Conservation (phyloP, 2,329 filamentous ascomycete genomes). For the Cordyceps farinosa region DNA sequence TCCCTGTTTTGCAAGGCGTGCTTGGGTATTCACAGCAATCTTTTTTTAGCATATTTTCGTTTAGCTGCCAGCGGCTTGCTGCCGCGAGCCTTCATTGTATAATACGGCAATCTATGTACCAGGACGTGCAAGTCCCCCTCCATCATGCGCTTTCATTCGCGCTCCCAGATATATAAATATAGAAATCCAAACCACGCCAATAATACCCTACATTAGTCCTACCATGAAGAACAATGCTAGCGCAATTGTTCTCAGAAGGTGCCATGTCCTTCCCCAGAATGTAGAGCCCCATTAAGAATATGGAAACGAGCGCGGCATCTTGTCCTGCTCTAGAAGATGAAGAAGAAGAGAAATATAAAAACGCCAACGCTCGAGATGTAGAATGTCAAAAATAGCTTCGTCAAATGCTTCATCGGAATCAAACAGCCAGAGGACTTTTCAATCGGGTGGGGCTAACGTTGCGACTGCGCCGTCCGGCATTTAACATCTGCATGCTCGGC, state of each 20-base stretch:
- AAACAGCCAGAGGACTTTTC: constrained; percentile 52
- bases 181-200: constrained; percentile 1
- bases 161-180: constrained; percentile 5
- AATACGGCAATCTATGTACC: constrained; percentile 10
- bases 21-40: not conserved
- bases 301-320: not conserved
- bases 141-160: not conserved
- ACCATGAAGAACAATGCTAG: not conserved
- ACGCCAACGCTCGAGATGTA: constrained; percentile 9
- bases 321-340: not conserved
- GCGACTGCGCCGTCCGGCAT: constrained; percentile 55
- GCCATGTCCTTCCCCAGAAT: not conserved
- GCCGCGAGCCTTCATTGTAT: not conserved
- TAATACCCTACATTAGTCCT: not conserved
- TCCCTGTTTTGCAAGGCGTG: not conserved
- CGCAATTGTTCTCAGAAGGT: not conserved
- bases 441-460: constrained; percentile 55
- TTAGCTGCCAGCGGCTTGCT: not conserved
- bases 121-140: not conserved
- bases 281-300: constrained; percentile 5
- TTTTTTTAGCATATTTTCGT: not conserved
- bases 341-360: not conserved
- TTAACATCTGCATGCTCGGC: constrained; percentile 51
- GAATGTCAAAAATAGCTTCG: not conserved
- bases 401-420: not conserved